Evolutionary conservation across 371 early-diverging fungal genomes (phyloP).

Genomic region (Mortierella polycephala): DNA sequence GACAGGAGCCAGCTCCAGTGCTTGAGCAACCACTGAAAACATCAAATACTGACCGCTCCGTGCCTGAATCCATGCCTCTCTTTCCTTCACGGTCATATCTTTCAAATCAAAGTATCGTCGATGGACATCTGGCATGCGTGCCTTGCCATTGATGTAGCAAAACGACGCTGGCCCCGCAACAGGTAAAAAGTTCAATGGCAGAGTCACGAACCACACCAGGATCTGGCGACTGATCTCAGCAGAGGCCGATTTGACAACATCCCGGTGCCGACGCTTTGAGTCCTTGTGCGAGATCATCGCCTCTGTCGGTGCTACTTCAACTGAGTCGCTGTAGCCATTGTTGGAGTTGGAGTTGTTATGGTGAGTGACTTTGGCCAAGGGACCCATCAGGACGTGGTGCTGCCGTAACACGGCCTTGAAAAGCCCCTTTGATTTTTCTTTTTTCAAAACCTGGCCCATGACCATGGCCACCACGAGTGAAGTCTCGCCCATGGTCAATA

Average conservation of each 20-base stretch:
- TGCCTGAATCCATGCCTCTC: slow-evolving; percentile 10
- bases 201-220: slow-evolving; percentile 22
- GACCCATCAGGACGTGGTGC: slow-evolving; percentile 13
- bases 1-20: slow-evolving; percentile 28
- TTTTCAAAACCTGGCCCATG: slow-evolving; percentile 35
- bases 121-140: slow-evolving; percentile 30
- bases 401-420: slow-evolving; percentile 17
- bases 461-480: slow-evolving; percentile 28
- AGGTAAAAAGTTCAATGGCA: slow-evolving; percentile 33
- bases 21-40: slow-evolving; percentile 34
- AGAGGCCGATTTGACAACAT: slow-evolving; percentile 19
- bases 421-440: slow-evolving; percentile 21
- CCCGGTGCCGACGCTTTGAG: slow-evolving; percentile 7
- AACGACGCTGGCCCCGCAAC: slow-evolving; percentile 22
- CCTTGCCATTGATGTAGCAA: slow-evolving; percentile 34
- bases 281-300: slow-evolving; percentile 1
- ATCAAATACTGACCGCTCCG: slow-evolving; percentile 7
- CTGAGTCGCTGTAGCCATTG: background rate
- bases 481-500: slow-evolving; percentile 31
- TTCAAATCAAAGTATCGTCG: slow-evolving; percentile 31
- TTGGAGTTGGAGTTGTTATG: background rate
- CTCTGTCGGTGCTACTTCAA: slow-evolving; percentile 8
- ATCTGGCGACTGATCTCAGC: slow-evolving; percentile 4
- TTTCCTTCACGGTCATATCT: slow-evolving; percentile 19
- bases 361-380: slow-evolving; percentile 15